Evolutionary conservation across 1,284 basidiomycete genomes (phyloP), one percentile per base, ranked within the genome.

Genomic region (Naganishia sp.): DNA sequence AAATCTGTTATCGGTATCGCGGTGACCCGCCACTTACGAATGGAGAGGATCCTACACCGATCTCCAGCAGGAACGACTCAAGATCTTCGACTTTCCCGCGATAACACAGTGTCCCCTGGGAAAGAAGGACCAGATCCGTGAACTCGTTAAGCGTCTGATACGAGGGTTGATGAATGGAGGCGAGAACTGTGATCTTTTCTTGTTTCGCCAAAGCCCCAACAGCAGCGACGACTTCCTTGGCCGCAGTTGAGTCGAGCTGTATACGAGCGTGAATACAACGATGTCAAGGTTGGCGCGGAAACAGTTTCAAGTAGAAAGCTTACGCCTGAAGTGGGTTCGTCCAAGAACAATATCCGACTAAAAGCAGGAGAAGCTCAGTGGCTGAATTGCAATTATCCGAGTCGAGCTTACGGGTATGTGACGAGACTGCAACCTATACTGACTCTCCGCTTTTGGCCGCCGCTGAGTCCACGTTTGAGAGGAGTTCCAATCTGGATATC

Each of bases 151-250:
- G 75, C 0, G 77, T 80, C 42, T 74, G 72, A 63, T 70, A 78
- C 28, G 72, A 75, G 0, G 79, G 79, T 50, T 75, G 75, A 59
- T 81, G 79, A 33, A 81, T 79, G 11, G 77, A 78, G 13, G 71
- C 71, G 45, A 79, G 50, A 28, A 78, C 72, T 21, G 74, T 70
- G 21, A 78, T 75, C 64, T 71, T 65, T 53, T 74, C 69, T 2
- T 68, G 55, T 45, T 52, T 57, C 0, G 75, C 74, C 23, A 79
- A 64, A 7, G 57, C 61, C 7, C 66, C 59, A 43, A 77, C 73
- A 21, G 73, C 74, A 0, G 68, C 49, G 23, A 80, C 71, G 13
- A 80, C 78, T 63, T 80, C 77, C 25, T 68, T 67, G 11, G 73
- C 72, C 0, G 76, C 73, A 7, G 69, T 68, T 0, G 71, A 69